Percentiles rank a stretch among this genome's conserved stretches.
These are phyloP conservation scores for Saccharomycopsis lassenensis DNA, from an alignment of 805 yeast species.

Conservation along the genomic window DNA sequence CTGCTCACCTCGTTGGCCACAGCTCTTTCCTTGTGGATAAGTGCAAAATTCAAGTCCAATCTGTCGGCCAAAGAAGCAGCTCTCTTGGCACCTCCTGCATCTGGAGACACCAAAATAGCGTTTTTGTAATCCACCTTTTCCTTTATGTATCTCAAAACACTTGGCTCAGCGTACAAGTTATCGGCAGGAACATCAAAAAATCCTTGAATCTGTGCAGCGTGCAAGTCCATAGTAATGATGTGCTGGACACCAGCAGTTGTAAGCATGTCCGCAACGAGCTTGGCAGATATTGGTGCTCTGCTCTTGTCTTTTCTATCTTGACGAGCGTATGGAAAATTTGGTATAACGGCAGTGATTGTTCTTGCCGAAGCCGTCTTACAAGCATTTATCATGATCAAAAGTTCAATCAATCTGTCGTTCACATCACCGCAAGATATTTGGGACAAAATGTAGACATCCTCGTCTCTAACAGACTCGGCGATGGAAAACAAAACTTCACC, in stretches of 20 bases:
- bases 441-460: constrained; percentile 68
- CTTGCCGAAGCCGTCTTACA: constrained; percentile 78
- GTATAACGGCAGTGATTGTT: constrained; percentile 72
- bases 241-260: constrained; percentile 82
- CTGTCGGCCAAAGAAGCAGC: constrained; percentile 80
- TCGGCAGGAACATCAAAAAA: constrained; percentile 78
- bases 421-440: constrained; percentile 63
- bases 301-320: constrained; percentile 80
- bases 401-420: constrained; percentile 64
- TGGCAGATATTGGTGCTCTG: constrained; percentile 80
- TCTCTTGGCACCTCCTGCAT: constrained; percentile 86
- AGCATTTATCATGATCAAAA: constrained; percentile 70
- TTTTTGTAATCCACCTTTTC: constrained; percentile 48
- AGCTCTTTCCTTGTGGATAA: constrained; percentile 77
- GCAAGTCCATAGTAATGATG: constrained; percentile 79
- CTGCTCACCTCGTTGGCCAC: constrained; percentile 74
- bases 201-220: constrained; percentile 85
- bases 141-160: constrained; percentile 62
- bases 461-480: constrained; percentile 78
- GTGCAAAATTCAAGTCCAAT: constrained; percentile 68
- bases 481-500: constrained; percentile 69
- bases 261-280: constrained; percentile 71
- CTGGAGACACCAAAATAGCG: constrained; percentile 75
- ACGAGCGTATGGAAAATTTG: constrained; percentile 81
- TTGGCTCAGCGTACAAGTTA: constrained; percentile 75